Base-by-base conservation (phyloP, 441 rosid species). In the Populus hybrid region DNA sequence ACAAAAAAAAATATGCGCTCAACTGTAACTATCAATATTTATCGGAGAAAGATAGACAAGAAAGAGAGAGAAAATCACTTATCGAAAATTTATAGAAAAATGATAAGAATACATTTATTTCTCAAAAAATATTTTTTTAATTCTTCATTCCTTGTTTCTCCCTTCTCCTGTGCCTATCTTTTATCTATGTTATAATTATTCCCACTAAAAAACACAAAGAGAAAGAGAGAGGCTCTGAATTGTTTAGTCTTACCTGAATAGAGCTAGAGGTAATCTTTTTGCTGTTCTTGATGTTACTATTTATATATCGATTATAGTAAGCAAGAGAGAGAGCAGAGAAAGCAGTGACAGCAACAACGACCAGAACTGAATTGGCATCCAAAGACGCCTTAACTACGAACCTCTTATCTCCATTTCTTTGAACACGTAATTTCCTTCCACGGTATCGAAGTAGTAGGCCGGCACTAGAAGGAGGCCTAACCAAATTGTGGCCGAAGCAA, bases 301-400 rank as follows among this genome's bases (percentile, higher is more conserved):
- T 64, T 11, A 71, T 2, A 53, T 74, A 72, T 35, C 67, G 82
- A 61, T 90, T 82, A 31, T 83, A 88, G 80, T 82, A 92, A 74
- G 91, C 87, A 31, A 92, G 33, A 18, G 61, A 53, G 61, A 53
- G n/a, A 53, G 61, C 61, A 31, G 90, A 85, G 42, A 93, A 72
- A 2, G 98, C 78, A 38, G 93, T 83, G 18, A 89, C 89, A 70
- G 94, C 94, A 2, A 89, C 89, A n/a, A 87, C 85, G 35, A 90
- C 61, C 53, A 92, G 77, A 59, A 81, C 82, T 56, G 88, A 76
- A 72, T 86, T 82, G 9, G 93, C 72, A 75, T 78, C 81, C 26
- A 89, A 7, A 69, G 98, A 90, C 66, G 94, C 92, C 75, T 78
- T 79, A 79, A 87, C 82, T 18, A 81, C 59, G 67, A 90, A 83